A percentile compares a stretch with the other conserved stretches of the same genome.
These are phyloP conservation scores for Phylloboletellus chloephorus DNA, from an alignment of 1,284 basidiomycete genomes.

Conservation along the genomic window DNA sequence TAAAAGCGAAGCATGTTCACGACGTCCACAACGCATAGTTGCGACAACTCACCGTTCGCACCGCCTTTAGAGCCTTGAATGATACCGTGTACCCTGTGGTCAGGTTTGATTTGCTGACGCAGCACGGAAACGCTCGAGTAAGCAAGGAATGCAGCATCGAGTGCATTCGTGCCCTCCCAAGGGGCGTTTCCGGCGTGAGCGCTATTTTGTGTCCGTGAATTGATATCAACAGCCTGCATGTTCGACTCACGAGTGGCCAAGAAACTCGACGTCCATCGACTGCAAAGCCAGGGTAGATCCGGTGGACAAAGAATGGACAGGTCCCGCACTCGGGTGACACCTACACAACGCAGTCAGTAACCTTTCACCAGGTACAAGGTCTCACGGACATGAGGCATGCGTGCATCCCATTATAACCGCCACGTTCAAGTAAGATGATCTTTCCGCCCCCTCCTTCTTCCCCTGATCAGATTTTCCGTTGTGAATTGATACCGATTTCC, in stretches of 20 bases:
- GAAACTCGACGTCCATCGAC: conserved; percentile 56
- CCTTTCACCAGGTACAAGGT: conserved; percentile 4
- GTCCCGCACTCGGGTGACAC: conserved; percentile 60
- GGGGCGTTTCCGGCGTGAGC: conserved; percentile 72
- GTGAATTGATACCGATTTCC: conserved; percentile 9
- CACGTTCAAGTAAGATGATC: conserved; percentile 61
- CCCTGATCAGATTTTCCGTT: conserved; percentile 35
- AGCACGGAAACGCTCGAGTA: conserved; percentile 72
- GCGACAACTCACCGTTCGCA: conserved; percentile 49
- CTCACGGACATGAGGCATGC: conserved; percentile 63
- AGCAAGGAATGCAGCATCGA: conserved; percentile 78
- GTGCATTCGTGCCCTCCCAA: conserved; percentile 81
- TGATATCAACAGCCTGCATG: background rate
- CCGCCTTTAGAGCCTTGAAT: conserved; percentile 58
- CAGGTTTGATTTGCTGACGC: conserved; percentile 66
- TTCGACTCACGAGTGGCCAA: conserved; percentile 54
- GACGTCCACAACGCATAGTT: conserved; percentile 1
- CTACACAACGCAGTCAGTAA: conserved; percentile 33
- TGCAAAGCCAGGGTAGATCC: conserved; percentile 57
- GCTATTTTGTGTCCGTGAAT: conserved; percentile 33
- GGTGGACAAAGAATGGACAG: conserved; percentile 41
- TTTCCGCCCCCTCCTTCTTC: conserved; percentile 83
- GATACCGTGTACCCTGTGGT: conserved; percentile 65
- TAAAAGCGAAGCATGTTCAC: conserved; percentile 3
- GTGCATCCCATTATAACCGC: conserved; percentile 74